Evolutionary conservation across 495 filamentous ascomycete species (phyloP), one percentile per base, ranked within the genome.

Genomic region (Penicillium antarcticum): DNA sequence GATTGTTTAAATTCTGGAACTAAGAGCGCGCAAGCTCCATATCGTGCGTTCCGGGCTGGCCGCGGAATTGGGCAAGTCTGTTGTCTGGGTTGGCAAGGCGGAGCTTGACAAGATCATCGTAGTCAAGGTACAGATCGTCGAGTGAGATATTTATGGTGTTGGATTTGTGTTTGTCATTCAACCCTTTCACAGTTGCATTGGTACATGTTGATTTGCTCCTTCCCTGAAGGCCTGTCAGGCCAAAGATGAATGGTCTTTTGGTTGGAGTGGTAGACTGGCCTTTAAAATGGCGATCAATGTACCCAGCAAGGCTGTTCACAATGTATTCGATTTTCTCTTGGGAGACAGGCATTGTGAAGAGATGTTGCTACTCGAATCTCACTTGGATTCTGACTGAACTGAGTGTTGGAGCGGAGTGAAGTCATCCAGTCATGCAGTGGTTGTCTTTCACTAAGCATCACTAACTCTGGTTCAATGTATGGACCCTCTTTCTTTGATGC

Each of bases 141-240:
- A 58, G 52, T 1, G 56, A 58, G 11, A 58, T 13, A 11, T 55
- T 55, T 16, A 58, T 55, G 4, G 56, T 51, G 13, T 48, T 39
- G 33, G 48, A 46, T 4, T 51, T 42, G 18, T 51, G 39, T 11
- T 19, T 38, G 29, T 55, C 19, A 7, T 32, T 42, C 14, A 58
- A 38, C 2, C 34, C 18, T 24, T 50, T 37, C 7, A 55, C 56
- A 5, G 55, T 47, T 4, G 48, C 48, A 3, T 51, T 46, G 14
- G 56, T 58, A 51, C 56, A 58, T 31, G 56, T 58, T 7, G 56
- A 58, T 37, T 58, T 58, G 7, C 56, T 47, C 18, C 56, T 58
- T 12, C 56, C 56, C 32, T 58, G 51, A 16, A 58, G 51, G n/a
- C 56, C 56, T 16, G 56, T 58, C 6, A 58, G 31, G 1, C 36